Conservation (phyloP, 352 stramenopile genomes). For the Pythium chondricola region DNA sequence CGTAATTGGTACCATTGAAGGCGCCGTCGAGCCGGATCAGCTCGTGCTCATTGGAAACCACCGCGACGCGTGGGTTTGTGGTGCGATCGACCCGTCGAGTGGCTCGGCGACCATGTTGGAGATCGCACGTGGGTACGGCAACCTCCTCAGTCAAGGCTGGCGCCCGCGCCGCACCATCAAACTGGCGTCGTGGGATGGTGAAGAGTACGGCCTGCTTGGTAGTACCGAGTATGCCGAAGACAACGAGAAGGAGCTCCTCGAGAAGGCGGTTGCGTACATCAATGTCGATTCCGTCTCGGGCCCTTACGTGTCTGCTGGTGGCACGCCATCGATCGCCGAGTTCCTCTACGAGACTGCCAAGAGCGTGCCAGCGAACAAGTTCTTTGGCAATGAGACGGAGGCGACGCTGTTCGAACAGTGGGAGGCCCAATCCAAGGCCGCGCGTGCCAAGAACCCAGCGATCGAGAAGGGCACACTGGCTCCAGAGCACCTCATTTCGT, state of each 20-base stretch:
- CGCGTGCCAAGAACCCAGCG: constrained; percentile 26
- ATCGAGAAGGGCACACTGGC: constrained; percentile 26
- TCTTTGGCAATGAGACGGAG: constrained; percentile 14
- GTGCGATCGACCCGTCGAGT: constrained; percentile 76
- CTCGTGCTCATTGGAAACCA: constrained; percentile 86
- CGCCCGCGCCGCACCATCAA: constrained; percentile 65
- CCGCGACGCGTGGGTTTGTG: constrained; percentile 88
- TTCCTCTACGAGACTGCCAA: constrained; percentile 48
- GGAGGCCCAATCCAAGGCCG: constrained; percentile 16
- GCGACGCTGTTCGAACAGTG: constrained; percentile 34
- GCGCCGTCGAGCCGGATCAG: constrained; percentile 40
- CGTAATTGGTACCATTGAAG: constrained; percentile 78
- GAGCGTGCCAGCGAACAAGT: constrained; percentile 45
- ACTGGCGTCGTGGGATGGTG: constrained; percentile 76
- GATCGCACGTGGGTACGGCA: constrained; percentile 59
- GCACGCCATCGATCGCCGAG: constrained; percentile 58
- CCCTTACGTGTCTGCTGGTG: constrained; percentile 31
- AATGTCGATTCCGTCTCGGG: constrained; percentile 79
- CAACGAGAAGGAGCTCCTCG: constrained; percentile 32
- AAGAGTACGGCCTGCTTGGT: constrained; percentile 80
- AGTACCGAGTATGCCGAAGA: constrained; percentile 79
- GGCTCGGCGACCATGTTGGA: constrained; percentile 75
- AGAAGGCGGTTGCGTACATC: constrained; percentile 67
- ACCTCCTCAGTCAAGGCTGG: constrained; percentile 62
- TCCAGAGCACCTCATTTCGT: constrained; percentile 44